Evolutionary conservation across 1,284 basidiomycete genomes (phyloP).

Genomic region (Sphagnurus paluster): DNA sequence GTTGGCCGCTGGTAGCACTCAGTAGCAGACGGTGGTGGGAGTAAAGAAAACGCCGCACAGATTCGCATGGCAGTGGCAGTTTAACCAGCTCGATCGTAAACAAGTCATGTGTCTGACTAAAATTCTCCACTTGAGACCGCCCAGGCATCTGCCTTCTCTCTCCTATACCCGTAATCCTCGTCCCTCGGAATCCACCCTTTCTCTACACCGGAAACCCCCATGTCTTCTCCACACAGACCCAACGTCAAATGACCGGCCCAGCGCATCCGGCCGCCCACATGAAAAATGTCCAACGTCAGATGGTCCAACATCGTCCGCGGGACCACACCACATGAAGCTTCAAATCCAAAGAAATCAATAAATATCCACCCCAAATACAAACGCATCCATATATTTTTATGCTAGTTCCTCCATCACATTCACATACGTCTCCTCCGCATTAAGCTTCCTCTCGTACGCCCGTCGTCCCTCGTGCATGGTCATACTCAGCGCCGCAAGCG

Average conservation of each 20-base stretch:
- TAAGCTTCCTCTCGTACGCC: slow-evolving; percentile 60
- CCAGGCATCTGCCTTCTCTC: not conserved
- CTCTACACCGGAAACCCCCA: not conserved
- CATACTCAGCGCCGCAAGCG: slow-evolving; percentile 72
- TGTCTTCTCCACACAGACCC: slow-evolving; percentile 12
- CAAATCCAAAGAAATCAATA: no score
- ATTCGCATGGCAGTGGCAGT: slow-evolving; percentile 15
- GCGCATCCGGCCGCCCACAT: slow-evolving; percentile 9
- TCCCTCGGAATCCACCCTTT: not conserved
- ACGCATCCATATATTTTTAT: slow-evolving; percentile 13
- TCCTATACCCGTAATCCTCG: not conserved
- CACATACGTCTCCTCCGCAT: slow-evolving; percentile 33
- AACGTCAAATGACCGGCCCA: slow-evolving; percentile 12
- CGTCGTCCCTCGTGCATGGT: slow-evolving; percentile 80
- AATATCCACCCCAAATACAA: slow-evolving; percentile 13
- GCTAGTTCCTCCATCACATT: slow-evolving; percentile 39
- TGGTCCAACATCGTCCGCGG: no score
- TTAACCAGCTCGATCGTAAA: slow-evolving; percentile 11
- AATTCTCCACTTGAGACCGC: not conserved
- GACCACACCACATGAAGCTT: no score
- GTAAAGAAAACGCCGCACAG: not conserved
- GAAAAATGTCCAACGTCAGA: slow-evolving; percentile 4
- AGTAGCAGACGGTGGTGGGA: not conserved
- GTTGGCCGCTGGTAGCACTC: not conserved
- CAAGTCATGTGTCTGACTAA: slow-evolving; percentile 20